Evolutionary conservation across 495 filamentous ascomycete genomes (phyloP), one percentile per base, ranked within the genome.

Genomic region (Talaromyces trachyspermus): DNA sequence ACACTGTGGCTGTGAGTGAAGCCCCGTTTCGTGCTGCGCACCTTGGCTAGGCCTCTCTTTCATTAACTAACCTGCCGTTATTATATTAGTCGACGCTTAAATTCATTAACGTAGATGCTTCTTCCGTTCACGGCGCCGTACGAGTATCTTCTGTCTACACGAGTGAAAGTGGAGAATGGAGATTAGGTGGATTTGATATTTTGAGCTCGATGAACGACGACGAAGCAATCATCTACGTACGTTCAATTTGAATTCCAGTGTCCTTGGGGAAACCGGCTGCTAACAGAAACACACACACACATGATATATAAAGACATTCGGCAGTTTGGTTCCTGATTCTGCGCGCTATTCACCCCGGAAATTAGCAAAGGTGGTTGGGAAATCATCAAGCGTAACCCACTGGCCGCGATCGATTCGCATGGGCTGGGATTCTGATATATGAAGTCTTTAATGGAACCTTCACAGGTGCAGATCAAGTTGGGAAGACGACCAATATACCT

Each of bases 131-230:
- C 55, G 92, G 90, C 29, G 87, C 77, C 50, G 71, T 97, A 22
- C 78, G 87, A 45, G 80, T 84, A 17, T 85, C 87, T 2, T 95
- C 91, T 0, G 76, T 98, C 53, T 97, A 84, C 59, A 87, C 83
- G 11, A 86, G 88, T 61, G 90, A 97, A 61, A 95, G 92, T 64
- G 92, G 92, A 23, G 92, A 97, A 61, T 98, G 92, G 92, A 96
- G 92, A 61, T 68, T 98, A 2, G 89, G 86, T 3, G 92, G 92
- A 7, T 92, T 97, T 48, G 94, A 98, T 52, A 76, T 95, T 8
- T 61, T 97, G 29, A 96, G 91, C 65, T 95, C 86, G 17, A 84
- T 95, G 65, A 95, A 95, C 59, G 92, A 97, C 27, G 90, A 96
- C 46, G 85, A 95, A 43, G 85, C 88, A 6, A 73, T 95, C 32